Evolutionary conservation across 2,329 filamentous ascomycete species (phyloP).

Genomic region (Cladosporium sphaerospermum): DNA sequence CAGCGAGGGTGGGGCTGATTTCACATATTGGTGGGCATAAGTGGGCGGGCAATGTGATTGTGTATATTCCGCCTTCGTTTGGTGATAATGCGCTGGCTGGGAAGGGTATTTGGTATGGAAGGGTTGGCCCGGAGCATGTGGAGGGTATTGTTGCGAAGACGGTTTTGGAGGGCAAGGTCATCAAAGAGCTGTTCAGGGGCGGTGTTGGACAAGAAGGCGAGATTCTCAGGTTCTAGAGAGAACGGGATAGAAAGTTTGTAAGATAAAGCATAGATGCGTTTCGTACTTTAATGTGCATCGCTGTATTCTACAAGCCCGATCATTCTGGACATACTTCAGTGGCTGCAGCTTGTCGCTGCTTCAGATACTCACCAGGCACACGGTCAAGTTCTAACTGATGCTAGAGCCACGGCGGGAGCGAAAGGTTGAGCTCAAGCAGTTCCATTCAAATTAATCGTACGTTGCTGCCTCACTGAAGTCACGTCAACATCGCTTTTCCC

Average conservation of each 20-base stretch:
- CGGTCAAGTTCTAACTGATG: too few species aligned
- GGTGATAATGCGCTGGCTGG: constrained; percentile 55
- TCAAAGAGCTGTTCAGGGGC: constrained; percentile 66
- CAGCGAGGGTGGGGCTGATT: constrained; percentile 61
- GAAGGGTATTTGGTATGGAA: constrained; percentile 74
- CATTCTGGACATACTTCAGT: too few species aligned
- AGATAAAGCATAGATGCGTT: neutral
- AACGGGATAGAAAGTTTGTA: neutral
- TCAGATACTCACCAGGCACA: too few species aligned
- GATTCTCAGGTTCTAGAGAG: constrained; percentile 23
- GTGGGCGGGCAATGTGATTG: constrained; percentile 76
- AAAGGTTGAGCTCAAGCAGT: too few species aligned
- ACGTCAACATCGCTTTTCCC: too few species aligned
- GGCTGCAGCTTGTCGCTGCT: too few species aligned
- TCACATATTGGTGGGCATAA: constrained; percentile 82
- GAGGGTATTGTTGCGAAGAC: constrained; percentile 71
- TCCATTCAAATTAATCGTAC: too few species aligned
- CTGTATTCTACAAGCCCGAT: neutral
- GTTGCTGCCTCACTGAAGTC: too few species aligned
- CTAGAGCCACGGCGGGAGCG: too few species aligned
- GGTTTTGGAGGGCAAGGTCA: constrained; percentile 58
- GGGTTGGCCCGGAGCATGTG: constrained; percentile 68
- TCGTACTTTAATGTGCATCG: neutral
- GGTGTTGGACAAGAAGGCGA: constrained; percentile 45
- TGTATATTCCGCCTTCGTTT: constrained; percentile 62